Evolutionary conservation across 192 early-diverging fungal genomes (phyloP), one percentile per base, ranked within the genome.

Genomic region (Funneliformis geosporum): DNA sequence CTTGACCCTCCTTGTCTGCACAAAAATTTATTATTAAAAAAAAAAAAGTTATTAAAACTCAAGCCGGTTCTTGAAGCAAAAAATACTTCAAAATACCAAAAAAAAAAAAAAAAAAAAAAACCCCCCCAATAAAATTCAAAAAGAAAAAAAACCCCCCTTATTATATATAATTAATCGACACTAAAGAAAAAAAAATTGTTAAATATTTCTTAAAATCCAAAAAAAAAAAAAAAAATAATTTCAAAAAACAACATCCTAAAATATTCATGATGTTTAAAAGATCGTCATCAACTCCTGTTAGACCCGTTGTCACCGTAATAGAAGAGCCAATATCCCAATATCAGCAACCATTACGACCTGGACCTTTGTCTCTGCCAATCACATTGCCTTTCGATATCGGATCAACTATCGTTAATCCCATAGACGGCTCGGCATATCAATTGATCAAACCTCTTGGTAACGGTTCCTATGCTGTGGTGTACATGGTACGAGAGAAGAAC

Each of bases 381-480:
- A 68, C 68, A 21, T n/a, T 78, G 21, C 76, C 76, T 67, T 78
- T 78, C 55, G 62, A 67, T 21, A 33, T 67, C 18, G 76, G 76
- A 47, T 42, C 61, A 50, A 78, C 64, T 7, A 78, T 78, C 38
- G 64, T 23, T 47, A 60, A 78, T 55, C 61, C 76, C n/a, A 11
- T 18, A 61, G 9, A 62, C 47, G 64, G 47, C 16, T 33, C 66
- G 2, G 33, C 43, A 14, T 78, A 64, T 39, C 9, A 46, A 39
- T 47, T 88, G 14, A 77, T 86, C n/a, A 82, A 82, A 28, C 83
- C 92, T 60, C 84, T 94, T 39, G 93, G 93, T 76, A 87, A 88
- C 75, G 93, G 93, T 46, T 91, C 91, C 8, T 94, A 94, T 68
- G 93, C 92, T 11, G 88, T 93, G 12, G 93, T 94, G n/a, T 94